These are phyloP conservation scores for Pichia phayaonensis DNA, from an alignment of 805 yeast genomes.

Conservation along the genomic window DNA sequence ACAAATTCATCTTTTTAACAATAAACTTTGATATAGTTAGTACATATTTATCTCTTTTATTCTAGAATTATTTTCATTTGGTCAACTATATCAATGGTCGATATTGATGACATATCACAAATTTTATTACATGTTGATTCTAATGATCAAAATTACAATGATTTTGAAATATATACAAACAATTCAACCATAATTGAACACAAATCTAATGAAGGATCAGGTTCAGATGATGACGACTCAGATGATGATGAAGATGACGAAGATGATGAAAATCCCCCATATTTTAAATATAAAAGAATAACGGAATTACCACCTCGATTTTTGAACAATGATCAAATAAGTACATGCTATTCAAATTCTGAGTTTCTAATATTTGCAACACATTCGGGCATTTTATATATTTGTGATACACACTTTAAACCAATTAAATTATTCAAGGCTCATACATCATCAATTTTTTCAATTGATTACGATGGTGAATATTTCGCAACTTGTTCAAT, in stretches of 20 bases:
- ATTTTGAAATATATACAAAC: neutral
- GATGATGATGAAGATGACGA: constrained; percentile 34
- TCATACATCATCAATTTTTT: constrained; percentile 76
- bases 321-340: constrained; percentile 69
- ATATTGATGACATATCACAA: neutral
- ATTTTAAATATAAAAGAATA: constrained; percentile 66
- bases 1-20: neutral
- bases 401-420: constrained; percentile 52
- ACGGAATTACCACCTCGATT: constrained; percentile 60
- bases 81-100: neutral
- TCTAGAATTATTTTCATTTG: too few species aligned
- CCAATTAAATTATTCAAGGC: constrained; percentile 70
- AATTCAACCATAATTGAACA: constrained; percentile 22
- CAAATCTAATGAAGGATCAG: constrained; percentile 6
- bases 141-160: neutral
- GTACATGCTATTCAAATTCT: constrained; percentile 57
- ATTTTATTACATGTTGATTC: neutral
- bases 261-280: constrained; percentile 59
- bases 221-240: constrained; percentile 24
- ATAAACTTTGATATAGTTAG: too few species aligned
- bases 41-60: too few species aligned
- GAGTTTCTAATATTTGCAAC: constrained; percentile 73
- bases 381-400: constrained; percentile 75
- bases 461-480: constrained; percentile 63
- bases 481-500: constrained; percentile 83